Conservation (phyloP, 371 early-diverging fungal species). For the Fennellomyces sp. region DNA sequence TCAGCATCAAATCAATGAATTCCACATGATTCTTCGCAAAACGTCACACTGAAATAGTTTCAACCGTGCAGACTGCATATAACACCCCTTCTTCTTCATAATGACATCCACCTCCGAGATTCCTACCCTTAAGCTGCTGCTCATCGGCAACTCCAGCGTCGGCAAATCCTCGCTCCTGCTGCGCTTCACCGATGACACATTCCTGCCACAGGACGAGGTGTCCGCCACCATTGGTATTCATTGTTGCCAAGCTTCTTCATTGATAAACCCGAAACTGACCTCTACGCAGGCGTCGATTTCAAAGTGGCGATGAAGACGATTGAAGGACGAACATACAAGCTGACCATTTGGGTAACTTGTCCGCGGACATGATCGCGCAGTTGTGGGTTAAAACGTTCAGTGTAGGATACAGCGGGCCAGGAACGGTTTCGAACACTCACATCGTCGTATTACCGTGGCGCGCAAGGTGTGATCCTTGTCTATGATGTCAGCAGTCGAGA, state of each 20-base stretch:
- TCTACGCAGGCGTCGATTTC: conserved; percentile 93
- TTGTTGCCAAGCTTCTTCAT: background rate
- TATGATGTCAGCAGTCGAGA: conserved; percentile 95
- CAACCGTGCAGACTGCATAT: background rate
- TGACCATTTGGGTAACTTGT: conserved; percentile 92
- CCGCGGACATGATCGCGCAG: background rate
- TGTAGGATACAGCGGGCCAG: conserved; percentile 99
- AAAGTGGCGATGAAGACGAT: conserved; percentile 95
- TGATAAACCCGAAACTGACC: background rate
- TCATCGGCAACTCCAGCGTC: conserved; percentile 99
- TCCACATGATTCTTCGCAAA: background rate
- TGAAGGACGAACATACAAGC: conserved; percentile 91
- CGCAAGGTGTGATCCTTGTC: conserved; percentile 98
- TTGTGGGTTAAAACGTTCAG: background rate
- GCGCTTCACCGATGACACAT: conserved; percentile 97
- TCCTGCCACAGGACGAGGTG: conserved; percentile 90
- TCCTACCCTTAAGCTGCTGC: conserved; percentile 94
- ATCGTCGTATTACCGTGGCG: conserved; percentile 98
- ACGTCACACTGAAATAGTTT: background rate
- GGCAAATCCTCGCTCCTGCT: conserved; percentile 98
- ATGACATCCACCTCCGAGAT: conserved; percentile 1
- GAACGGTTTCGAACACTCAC: conserved; percentile 99
- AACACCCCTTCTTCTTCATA: too few species aligned
- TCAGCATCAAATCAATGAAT: background rate
- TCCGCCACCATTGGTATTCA: conserved; percentile 89